These are phyloP conservation scores for Penicillium brevicompactum DNA, from an alignment of 2,329 filamentous ascomycete genomes.

Conservation along the genomic window DNA sequence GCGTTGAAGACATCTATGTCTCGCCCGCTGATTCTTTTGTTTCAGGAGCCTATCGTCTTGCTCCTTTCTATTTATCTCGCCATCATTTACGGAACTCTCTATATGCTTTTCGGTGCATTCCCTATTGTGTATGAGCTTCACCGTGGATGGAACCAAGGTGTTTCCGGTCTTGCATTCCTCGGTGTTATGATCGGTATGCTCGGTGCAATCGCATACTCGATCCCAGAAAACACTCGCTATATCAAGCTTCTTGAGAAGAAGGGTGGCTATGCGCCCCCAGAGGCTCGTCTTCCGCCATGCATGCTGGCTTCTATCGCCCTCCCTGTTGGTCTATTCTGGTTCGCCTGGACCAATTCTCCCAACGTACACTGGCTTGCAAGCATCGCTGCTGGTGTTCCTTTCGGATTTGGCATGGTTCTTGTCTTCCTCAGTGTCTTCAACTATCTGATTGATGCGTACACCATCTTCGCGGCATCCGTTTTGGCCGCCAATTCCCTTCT, in stretches of 20 bases:
- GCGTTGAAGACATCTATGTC: constrained; percentile 52
- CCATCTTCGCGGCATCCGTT: constrained; percentile 46
- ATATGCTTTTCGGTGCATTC: constrained; percentile 57
- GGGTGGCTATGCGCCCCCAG: constrained; percentile 63
- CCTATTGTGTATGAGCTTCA: constrained; percentile 52
- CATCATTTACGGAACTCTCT: constrained; percentile 55
- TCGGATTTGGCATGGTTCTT: constrained; percentile 47
- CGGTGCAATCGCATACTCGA: constrained; percentile 43
- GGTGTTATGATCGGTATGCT: constrained; percentile 50
- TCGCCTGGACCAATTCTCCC: constrained; percentile 60
- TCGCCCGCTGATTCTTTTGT: constrained; percentile 52
- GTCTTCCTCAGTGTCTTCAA: constrained; percentile 46
- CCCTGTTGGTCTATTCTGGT: constrained; percentile 61
- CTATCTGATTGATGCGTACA: constrained; percentile 48
- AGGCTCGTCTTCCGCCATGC: constrained; percentile 56
- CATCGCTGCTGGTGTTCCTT: constrained; percentile 40
- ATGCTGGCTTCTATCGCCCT: constrained; percentile 55
- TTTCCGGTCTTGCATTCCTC: constrained; percentile 52
- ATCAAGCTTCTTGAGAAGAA: constrained; percentile 45
- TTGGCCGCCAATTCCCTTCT: constrained; percentile 50
- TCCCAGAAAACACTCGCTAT: constrained; percentile 47
- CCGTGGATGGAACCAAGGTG: constrained; percentile 51
- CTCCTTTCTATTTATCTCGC: constrained; percentile 54
- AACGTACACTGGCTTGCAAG: constrained; percentile 43
- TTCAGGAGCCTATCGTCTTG: constrained; percentile 55